Conservation (phyloP, 1,139 yeast species). For the Pichia sp. region DNA sequence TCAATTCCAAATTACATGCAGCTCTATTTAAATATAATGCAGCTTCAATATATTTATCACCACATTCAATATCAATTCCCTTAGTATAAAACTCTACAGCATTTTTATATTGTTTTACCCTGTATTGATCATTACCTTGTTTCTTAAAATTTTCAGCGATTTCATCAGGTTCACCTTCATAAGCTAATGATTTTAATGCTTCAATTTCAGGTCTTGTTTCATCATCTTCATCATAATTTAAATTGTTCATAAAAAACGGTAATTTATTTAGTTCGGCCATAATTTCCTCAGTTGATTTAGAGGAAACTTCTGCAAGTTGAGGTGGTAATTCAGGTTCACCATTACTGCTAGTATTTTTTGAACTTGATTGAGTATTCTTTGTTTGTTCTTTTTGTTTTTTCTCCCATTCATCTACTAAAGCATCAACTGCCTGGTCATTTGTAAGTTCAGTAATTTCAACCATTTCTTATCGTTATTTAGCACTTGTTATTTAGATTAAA, state of each 20-base stretch:
- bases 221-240: constrained; percentile 71
- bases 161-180: constrained; percentile 94
- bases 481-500: no score
- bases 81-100: constrained; percentile 78
- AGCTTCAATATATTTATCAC: constrained; percentile 46
- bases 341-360: constrained; percentile 27
- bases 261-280: constrained; percentile 72
- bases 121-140: constrained; percentile 88
- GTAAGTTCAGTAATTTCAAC: constrained; percentile 26
- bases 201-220: constrained; percentile 74
- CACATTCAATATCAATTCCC: constrained; percentile 69
- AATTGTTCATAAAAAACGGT: constrained; percentile 91
- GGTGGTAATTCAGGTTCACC: constrained; percentile 85
- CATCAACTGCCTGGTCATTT: constrained; percentile 18
- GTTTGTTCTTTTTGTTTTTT: constrained; percentile 20
- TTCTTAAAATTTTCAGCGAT: constrained; percentile 82
- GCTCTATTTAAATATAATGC: constrained; percentile 78
- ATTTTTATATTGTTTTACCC: constrained; percentile 58
- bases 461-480: constrained; percentile 14
- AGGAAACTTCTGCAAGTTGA: constrained; percentile 61
- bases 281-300: constrained; percentile 69
- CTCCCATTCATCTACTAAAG: constrained; percentile 41
- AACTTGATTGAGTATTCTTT: constrained; percentile 34
- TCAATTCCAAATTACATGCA: constrained; percentile 81
- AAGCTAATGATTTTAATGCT: constrained; percentile 86